Base-by-base conservation (phyloP, 225 moss, liverwort and hornwort genomes). In the Physcomitrellopsis africana region DNA sequence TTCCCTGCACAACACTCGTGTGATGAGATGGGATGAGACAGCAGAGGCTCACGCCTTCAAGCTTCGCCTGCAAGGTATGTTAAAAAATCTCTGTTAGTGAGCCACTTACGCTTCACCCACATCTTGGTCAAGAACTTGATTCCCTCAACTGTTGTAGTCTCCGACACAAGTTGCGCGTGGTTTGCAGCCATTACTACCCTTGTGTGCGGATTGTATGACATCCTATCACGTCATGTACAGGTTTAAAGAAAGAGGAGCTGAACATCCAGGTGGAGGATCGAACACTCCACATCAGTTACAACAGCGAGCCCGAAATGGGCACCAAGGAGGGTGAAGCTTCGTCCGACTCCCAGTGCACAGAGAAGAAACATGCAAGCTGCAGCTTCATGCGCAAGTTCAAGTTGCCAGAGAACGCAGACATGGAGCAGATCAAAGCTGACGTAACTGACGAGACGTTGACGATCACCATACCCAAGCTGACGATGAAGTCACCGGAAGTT, bases 381-480 rank as follows among this genome's bases (percentile, higher is more conserved):
- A 80, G 73, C 27, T 81, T 84, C 61, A 79, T 52, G 81, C 70
- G 83, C 0, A 87, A 76, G 46, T 92, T 89, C 48, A 76, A 77
- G 76, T 81, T 89, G 27, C 92, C 85, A 13, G 65, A 76, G 65
- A 78, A 82, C 12, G 73, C 81, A 11, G 80, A 85, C 18, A 44
- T 79, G 22, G 81, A 87, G 63, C 73, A 83, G 20, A 79, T 92
- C 68, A 75, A 59, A 32, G 89, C 91, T 9, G 83, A 87, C 32
- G 77, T 85, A 26, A 76, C 76, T 2, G 68, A 86, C 74, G 83
- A 80, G 41, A 87, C 78, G 8, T 56, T 92, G 60, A 89, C 78
- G 12, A 81, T 89, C 24, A 82, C 80, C 2, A 74, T 89, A n/a
- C 87, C 83, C 18, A 92, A 87, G 73, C 68, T 51, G 23, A 75